Conservation (phyloP, 495 filamentous ascomycete genomes). For the Talaromyces adpressus region DNA sequence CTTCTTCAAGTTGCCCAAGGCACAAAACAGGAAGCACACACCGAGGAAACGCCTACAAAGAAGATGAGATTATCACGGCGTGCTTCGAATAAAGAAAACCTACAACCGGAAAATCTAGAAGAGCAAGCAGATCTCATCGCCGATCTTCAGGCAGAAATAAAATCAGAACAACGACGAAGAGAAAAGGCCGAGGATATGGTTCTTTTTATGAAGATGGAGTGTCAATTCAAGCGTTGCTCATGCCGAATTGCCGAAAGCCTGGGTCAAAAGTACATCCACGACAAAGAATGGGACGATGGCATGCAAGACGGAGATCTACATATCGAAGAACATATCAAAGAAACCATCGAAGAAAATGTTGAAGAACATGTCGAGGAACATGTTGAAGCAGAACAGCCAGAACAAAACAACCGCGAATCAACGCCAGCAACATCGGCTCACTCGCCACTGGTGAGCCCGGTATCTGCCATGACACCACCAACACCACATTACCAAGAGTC, state of each 20-base stretch:
- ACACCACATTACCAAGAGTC: constrained; percentile 10
- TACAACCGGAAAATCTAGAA: constrained; percentile 30
- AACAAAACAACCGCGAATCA: not conserved
- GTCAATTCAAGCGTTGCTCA: constrained; percentile 63
- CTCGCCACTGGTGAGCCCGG: constrained; percentile 6
- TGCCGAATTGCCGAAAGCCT: constrained; percentile 50
- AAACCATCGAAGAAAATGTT: not conserved
- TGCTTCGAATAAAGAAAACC: constrained; percentile 36
- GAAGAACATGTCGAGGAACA: not conserved
- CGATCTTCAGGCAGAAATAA: constrained; percentile 52
- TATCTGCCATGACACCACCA: constrained; percentile 8
- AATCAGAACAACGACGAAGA: constrained; percentile 58
- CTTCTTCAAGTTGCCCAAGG: constrained; percentile 11
- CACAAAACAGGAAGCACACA: constrained; percentile 45
- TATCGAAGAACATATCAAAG: not conserved
- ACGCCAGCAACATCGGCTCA: constrained; percentile 5
- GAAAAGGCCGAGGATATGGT: constrained; percentile 63
- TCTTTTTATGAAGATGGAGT: constrained; percentile 79
- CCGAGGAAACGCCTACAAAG: constrained; percentile 54
- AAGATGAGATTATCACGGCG: constrained; percentile 49
- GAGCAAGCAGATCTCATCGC: constrained; percentile 44
- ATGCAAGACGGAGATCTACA: not conserved
- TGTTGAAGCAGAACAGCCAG: not conserved
- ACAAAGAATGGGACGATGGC: constrained; percentile 19
- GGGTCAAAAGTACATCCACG: constrained; percentile 44